Base-by-base conservation (phyloP, 257 asterid genomes). In the Przewalskia tangutica region DNA sequence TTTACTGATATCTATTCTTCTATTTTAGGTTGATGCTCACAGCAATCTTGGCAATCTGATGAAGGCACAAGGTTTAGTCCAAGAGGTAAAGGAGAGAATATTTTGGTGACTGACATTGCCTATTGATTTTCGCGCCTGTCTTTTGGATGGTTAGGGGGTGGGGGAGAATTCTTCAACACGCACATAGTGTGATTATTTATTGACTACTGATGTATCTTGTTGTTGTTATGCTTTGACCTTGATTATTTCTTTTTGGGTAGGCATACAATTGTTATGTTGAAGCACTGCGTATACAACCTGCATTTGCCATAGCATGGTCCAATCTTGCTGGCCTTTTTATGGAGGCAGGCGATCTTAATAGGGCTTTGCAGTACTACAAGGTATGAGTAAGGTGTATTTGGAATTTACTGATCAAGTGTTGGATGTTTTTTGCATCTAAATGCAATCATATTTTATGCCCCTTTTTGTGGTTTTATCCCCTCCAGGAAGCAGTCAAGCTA, bases 271-370 rank as follows among this genome's bases (percentile, higher is more conserved):
- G 98, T 85, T 96, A 94, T 85, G 77, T 91, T 81, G 99, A 96
- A 60, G 99, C 99, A 81, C 90, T 96, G 64, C 92, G 93, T 59
- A 89, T 96, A 85, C 98, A 96, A 67, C 99, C 99, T 77, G 88
- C 93, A 34, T 96, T 96, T 90, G 98, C 99, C 84, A 91, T 96
- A 84, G 99, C 99, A 51, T 96, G 99, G 99, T 96, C 99, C 89
- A 94, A 94, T 89, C 98, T 96, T 85, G 99, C 99, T 87, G 97
- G 98, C 48, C 92, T 96, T 87, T 94, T 91, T 84, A 96, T 94
- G 99, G 99, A 96, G 86, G 92, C 94, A 18, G 97, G 98, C 64
- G 99, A 96, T 89, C 93, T 91, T 77, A 92, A 87, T 84, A 87
- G 97, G 88, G 97, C 99, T 83, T 85, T 93, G 93, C 98, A 96